Conservation (phyloP, 1,284 basidiomycete genomes). For the Naganishia sp. region DNA sequence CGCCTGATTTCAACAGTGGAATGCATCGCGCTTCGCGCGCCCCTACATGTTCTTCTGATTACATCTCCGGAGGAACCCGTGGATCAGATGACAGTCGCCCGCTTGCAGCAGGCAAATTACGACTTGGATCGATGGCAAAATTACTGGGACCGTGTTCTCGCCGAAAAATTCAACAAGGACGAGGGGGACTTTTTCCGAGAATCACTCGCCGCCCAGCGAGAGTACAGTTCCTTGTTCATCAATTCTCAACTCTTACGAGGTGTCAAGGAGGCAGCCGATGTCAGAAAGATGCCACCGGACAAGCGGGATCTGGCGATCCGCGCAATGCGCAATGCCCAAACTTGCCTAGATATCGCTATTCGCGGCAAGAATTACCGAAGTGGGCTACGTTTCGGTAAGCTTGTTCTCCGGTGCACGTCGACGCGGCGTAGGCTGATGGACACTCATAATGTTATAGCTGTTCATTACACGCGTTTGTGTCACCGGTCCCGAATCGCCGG, state of each 20-base stretch:
- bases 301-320: constrained; percentile 51
- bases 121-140: constrained; percentile 54
- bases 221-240: constrained; percentile 45
- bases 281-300: constrained; percentile 50
- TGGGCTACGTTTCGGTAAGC: constrained; percentile 79
- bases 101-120: constrained; percentile 53
- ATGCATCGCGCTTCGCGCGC: constrained; percentile 50
- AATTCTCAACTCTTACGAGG: constrained; percentile 54
- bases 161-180: constrained; percentile 48
- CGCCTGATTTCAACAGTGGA: constrained; percentile 82
- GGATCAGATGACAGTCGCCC: constrained; percentile 47
- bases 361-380: constrained; percentile 68
- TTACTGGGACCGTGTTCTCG: constrained; percentile 53
- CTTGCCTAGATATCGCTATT: constrained; percentile 51
- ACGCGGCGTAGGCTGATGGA: constrained; percentile 27
- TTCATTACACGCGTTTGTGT: constrained; percentile 35
- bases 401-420: constrained; percentile 13
- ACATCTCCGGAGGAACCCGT: constrained; percentile 50
- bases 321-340: constrained; percentile 54
- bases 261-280: constrained; percentile 50
- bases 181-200: constrained; percentile 52
- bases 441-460: constrained; percentile 29
- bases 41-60: constrained; percentile 52
- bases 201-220: constrained; percentile 36
- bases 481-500: constrained; percentile 54